Evolutionary conservation across 768 basidiomycete genomes (phyloP).

Genomic region (Tylopilus felleus): DNA sequence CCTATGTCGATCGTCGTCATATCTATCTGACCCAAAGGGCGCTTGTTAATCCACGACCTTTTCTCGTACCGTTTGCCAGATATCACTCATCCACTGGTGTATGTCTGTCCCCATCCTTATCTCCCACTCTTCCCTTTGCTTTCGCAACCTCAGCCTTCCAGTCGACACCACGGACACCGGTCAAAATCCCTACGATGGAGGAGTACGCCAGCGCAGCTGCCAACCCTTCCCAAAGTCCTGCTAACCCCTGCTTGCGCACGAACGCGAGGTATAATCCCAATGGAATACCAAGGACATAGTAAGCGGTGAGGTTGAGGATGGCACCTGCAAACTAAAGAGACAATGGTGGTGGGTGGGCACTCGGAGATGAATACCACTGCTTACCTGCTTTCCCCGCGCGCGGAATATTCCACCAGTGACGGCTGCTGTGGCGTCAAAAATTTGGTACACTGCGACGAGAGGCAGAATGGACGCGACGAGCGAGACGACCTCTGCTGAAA

Average conservation of each 20-base stretch:
- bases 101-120: slow-evolving; percentile 37
- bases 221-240: slow-evolving; percentile 84
- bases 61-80: not conserved
- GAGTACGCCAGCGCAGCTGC: slow-evolving; percentile 62
- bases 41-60: not conserved
- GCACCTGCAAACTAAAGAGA: slow-evolving; percentile 61
- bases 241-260: slow-evolving; percentile 49
- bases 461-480: slow-evolving; percentile 66
- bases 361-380: not conserved
- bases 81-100: not conserved
- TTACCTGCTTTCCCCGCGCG: slow-evolving; percentile 73
- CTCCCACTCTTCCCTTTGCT: slow-evolving; percentile 17
- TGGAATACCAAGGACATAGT: slow-evolving; percentile 83
- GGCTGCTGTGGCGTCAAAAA: slow-evolving; percentile 74
- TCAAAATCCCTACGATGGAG: slow-evolving; percentile 53
- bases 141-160: slow-evolving; percentile 58
- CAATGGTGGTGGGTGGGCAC: not conserved
- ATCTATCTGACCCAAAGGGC: slow-evolving; percentile 13
- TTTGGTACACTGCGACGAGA: slow-evolving; percentile 74
- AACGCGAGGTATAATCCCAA: slow-evolving; percentile 79
- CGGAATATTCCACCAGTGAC: slow-evolving; percentile 78
- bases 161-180: slow-evolving; percentile 52
- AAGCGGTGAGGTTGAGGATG: slow-evolving; percentile 56
- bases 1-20: no score
- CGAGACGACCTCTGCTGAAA: slow-evolving; percentile 39